These are phyloP conservation scores for Backusella psychrophila DNA, from an alignment of 192 early-diverging fungal genomes.

Conservation along the genomic window DNA sequence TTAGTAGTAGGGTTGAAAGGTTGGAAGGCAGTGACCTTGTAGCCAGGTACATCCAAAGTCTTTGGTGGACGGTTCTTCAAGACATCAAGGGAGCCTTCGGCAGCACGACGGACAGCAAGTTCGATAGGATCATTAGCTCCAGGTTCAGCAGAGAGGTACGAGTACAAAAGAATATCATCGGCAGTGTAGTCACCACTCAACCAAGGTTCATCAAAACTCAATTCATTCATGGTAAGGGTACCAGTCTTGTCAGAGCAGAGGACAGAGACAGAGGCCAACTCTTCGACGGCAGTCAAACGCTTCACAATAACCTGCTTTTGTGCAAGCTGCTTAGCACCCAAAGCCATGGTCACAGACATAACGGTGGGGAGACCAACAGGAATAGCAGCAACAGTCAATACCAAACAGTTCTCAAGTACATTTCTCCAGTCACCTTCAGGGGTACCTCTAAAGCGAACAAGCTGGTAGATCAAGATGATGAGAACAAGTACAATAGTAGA, in stretches of 20 bases:
- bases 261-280: slow-evolving; percentile 86
- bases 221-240: slow-evolving; percentile 87
- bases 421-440: slow-evolving; percentile 42
- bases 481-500: slow-evolving; percentile 71
- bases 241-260: slow-evolving; percentile 87
- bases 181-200: slow-evolving; percentile 62
- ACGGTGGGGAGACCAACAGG: slow-evolving; percentile 93
- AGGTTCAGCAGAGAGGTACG: slow-evolving; percentile 82
- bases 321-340: slow-evolving; percentile 86
- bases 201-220: slow-evolving; percentile 86
- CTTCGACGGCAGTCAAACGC: slow-evolving; percentile 91
- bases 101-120: slow-evolving; percentile 78
- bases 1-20: slow-evolving; percentile 91
- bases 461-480: slow-evolving; percentile 70
- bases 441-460: slow-evolving; percentile 43
- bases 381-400: slow-evolving; percentile 89
- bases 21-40: slow-evolving; percentile 77
- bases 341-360: slow-evolving; percentile 93
- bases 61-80: slow-evolving; percentile 35
- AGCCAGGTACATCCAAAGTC: slow-evolving; percentile 78
- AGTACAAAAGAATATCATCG: slow-evolving; percentile 78
- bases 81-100: slow-evolving; percentile 51
- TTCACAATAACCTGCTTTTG: slow-evolving; percentile 90
- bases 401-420: slow-evolving; percentile 66
- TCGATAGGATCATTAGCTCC: slow-evolving; percentile 92